Evolutionary conservation across 441 rosid genomes (phyloP).

Genomic region (Euphorbia schlechtendalii): DNA sequence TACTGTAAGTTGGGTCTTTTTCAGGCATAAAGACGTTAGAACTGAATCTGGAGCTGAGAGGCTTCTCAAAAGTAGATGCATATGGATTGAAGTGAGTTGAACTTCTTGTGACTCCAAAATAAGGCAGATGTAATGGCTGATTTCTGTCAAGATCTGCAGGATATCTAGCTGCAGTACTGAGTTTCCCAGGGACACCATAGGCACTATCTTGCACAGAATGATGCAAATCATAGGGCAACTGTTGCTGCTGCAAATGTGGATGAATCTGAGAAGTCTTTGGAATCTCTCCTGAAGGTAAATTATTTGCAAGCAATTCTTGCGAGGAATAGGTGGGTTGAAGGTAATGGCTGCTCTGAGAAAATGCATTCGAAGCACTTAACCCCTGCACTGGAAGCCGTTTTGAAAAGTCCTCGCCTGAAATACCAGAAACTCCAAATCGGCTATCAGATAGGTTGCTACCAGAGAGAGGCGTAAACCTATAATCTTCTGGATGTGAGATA

Average conservation of each 20-base stretch:
- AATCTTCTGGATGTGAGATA: conserved; percentile 18
- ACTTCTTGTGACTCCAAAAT: conserved; percentile 29
- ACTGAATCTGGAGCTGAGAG: conserved; percentile 32
- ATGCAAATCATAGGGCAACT: conserved; percentile 21
- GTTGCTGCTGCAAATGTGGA: conserved; percentile 30
- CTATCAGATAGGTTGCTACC: conserved; percentile 22
- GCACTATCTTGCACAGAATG: conserved; percentile 15
- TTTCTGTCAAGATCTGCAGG: conserved; percentile 28
- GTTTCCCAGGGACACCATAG: conserved; percentile 20
- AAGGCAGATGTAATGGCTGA: conserved; percentile 23
- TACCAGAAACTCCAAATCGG: conserved; percentile 10
- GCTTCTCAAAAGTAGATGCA: conserved; percentile 47
- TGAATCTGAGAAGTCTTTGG: conserved; percentile 31
- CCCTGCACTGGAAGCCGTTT: conserved; percentile 20
- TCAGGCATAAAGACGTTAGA: conserved; percentile 33
- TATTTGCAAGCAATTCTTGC: conserved; percentile 24
- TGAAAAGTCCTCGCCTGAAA: conserved; percentile 17
- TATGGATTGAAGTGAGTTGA: conserved; percentile 35
- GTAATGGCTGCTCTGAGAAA: conserved; percentile 21
- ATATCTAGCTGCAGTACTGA: conserved; percentile 27
- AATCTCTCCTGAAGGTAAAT: conserved; percentile 24
- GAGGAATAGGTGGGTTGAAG: conserved; percentile 17
- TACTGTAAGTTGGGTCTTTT: conserved; percentile 21
- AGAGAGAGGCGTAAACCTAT: conserved; percentile 21
- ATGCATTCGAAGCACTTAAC: conserved; percentile 19